These are phyloP conservation scores for Helicocarpus griseus DNA, from an alignment of 2,329 filamentous ascomycete genomes.

Conservation along the genomic window DNA sequence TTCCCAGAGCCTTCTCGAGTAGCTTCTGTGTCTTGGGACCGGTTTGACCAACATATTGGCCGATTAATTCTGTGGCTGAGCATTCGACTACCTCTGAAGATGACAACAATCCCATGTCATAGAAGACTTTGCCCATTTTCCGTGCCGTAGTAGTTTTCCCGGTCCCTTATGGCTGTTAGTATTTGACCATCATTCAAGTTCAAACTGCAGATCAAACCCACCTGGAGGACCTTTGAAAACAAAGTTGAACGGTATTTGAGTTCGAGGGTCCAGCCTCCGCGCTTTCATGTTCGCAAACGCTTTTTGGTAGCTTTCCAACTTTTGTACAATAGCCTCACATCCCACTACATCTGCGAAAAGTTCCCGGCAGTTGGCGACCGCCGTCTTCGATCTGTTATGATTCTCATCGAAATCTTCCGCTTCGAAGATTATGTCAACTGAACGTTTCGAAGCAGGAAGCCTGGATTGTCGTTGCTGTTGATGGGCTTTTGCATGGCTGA, in stretches of 20 bases:
- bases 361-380: constrained; percentile 40
- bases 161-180: constrained; percentile 38
- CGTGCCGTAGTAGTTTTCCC: constrained; percentile 64
- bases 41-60: constrained; percentile 59
- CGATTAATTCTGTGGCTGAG: constrained; percentile 60
- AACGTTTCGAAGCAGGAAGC: constrained; percentile 20
- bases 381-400: constrained; percentile 42
- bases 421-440: constrained; percentile 26
- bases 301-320: constrained; percentile 47
- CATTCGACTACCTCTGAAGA: constrained; percentile 52
- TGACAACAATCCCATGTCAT: constrained; percentile 60
- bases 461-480: constrained; percentile 37
- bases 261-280: constrained; percentile 45
- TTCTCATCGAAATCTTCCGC: constrained; percentile 51
- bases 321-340: constrained; percentile 43
- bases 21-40: constrained; percentile 54
- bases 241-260: constrained; percentile 57
- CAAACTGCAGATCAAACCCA: constrained; percentile 19
- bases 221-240: constrained; percentile 58
- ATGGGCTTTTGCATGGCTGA: constrained; percentile 46
- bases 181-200: neutral
- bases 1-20: constrained; percentile 54
- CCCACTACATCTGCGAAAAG: constrained; percentile 54
- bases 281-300: constrained; percentile 43
- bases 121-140: constrained; percentile 68